A percentile compares a stretch with the other conserved stretches of the same genome.
These are phyloP conservation scores for Rhodofomes roseus DNA, from an alignment of 1,284 basidiomycete genomes.

Conservation along the genomic window DNA sequence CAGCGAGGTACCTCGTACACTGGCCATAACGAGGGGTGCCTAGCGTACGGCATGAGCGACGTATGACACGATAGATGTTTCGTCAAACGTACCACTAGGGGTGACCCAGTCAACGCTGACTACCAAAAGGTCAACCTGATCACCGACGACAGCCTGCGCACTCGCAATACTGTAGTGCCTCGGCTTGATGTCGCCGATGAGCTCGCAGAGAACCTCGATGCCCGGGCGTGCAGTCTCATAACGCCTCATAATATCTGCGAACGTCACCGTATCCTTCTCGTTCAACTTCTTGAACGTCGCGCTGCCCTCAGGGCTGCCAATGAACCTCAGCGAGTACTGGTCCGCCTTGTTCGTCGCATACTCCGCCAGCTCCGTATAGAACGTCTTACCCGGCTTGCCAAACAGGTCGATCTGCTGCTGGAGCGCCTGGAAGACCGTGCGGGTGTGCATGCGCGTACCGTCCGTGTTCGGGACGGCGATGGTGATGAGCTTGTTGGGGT, in stretches of 20 bases:
- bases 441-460: slow-evolving; percentile 64
- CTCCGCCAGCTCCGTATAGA: slow-evolving; percentile 86
- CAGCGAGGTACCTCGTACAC: slow-evolving; percentile 93
- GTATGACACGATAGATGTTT: neutral
- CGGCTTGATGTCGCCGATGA: slow-evolving; percentile 93
- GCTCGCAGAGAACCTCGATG: slow-evolving; percentile 81
- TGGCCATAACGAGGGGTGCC: slow-evolving; percentile 86
- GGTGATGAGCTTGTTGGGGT: slow-evolving; percentile 79
- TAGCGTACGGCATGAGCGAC: slow-evolving; percentile 26
- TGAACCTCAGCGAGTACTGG: slow-evolving; percentile 84
- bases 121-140: slow-evolving; percentile 91
- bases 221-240: slow-evolving; percentile 82
- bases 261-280: slow-evolving; percentile 94
- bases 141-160: slow-evolving; percentile 90
- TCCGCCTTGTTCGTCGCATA: slow-evolving; percentile 76
- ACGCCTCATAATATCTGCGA: slow-evolving; percentile 82
- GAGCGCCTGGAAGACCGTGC: slow-evolving; percentile 93
- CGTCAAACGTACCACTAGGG: slow-evolving; percentile 62
- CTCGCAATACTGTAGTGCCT: slow-evolving; percentile 98
- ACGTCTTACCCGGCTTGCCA: slow-evolving; percentile 93
- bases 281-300: slow-evolving; percentile 93
- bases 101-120: slow-evolving; percentile 96
- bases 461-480: slow-evolving; percentile 70
- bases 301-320: slow-evolving; percentile 88
- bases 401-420: slow-evolving; percentile 98